Percentiles rank a stretch among this genome's conserved stretches.
phyloP scores from a whole-genome alignment of 169 alveolate genomes.

The Plasmodium cynomolgi region DNA sequence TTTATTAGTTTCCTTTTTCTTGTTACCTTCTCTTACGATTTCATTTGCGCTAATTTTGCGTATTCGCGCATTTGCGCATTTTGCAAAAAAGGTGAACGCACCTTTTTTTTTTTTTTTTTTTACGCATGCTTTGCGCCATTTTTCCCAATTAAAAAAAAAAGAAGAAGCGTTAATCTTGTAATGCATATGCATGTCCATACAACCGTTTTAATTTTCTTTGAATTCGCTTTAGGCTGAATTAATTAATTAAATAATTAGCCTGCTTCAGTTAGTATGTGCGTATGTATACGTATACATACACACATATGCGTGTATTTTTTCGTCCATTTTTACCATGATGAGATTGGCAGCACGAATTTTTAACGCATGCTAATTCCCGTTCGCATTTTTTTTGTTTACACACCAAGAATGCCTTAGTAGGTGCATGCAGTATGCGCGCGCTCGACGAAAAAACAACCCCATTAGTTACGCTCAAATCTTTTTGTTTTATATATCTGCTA shows the following conservation, averaged over 20 bases:
- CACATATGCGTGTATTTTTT: neutral
- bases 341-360: neutral
- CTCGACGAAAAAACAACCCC: constrained; percentile 4
- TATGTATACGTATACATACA: constrained; percentile 6
- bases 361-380: constrained; percentile 3
- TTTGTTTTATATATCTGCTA: constrained; percentile 47
- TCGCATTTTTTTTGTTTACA: neutral
- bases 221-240: constrained; percentile 17
- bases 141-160: neutral
- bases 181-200: constrained; percentile 2
- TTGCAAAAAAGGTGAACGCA: constrained; percentile 4
- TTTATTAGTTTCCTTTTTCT: neutral
- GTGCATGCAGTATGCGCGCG: neutral
- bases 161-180: neutral
- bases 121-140: neutral
- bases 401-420: neutral
- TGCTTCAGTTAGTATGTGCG: neutral
- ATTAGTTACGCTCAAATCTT: constrained; percentile 9
- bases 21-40: neutral
- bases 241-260: constrained; percentile 14
- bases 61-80: neutral
- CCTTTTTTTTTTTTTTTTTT: constrained; percentile 20
- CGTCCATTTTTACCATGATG: neutral
- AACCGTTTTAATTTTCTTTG: constrained; percentile 38
- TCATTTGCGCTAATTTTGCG: neutral